Evolutionary conservation across 495 filamentous ascomycete species (phyloP), one percentile per base, ranked within the genome.

Genomic region (Trichoderma gamsii): DNA sequence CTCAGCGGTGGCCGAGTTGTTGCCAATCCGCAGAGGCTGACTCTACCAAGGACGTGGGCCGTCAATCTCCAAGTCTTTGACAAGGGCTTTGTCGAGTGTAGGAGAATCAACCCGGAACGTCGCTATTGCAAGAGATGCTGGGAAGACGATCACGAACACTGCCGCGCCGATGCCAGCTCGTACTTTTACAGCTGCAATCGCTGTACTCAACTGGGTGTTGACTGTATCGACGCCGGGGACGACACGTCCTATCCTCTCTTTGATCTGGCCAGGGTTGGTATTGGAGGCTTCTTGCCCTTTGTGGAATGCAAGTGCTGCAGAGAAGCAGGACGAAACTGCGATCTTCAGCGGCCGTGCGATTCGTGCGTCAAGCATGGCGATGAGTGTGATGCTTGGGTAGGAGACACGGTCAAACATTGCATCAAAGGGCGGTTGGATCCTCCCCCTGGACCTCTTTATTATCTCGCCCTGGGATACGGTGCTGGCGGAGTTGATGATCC

Each of bases 261-360:
- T 16, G 56, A 61, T 21, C 25, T 61, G 21, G 25, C 56, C 56
- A 4, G 56, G 32, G 56, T 61, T 18, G 56, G 56, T 25, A 3
- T 61, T n/a, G 56, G 56, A 9, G 16, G 16, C 3, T 61, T 29
- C 13, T 3, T 61, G 56, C 23, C 56, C 23, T 61, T 61, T 18
- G 3, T n/a, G 11, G 23, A 61, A 18, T 61, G 56, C 25, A 15
- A 23, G 2, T 29, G 27, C 23, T 61, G 56, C 23, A 32, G 9
- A 27, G 11, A 21, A 21, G 9, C 15, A 5, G 56, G 56, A 5
- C 29, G 56, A 32, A 61, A 61, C 56, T 61, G 56, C 25, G 56
- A 61, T n/a, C 23, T 61, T 3, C 56, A 61, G 56, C 56, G 56
- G 15, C 56, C 56, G 9, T 61, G 56, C 25, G 25, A 61, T 32